Evolutionary conservation across 345 rosid species (phyloP).

Genomic region (Rhizophora mangle): DNA sequence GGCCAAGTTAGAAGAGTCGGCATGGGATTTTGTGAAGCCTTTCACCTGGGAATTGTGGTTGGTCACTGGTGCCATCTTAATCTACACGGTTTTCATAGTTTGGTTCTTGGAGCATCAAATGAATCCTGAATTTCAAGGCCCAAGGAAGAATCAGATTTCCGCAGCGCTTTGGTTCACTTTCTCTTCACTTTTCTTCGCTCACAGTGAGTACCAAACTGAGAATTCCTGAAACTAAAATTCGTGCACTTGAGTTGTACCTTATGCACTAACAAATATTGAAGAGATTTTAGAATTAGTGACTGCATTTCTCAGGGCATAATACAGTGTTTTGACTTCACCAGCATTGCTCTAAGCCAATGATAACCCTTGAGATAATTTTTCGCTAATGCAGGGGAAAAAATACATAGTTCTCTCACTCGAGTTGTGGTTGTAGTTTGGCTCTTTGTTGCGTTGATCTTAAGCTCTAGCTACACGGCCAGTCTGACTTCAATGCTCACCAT

Average conservation of each 20-base stretch:
- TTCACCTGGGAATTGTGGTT: constrained; percentile 50
- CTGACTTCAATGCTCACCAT: constrained; percentile 56
- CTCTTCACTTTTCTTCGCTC: constrained; percentile 54
- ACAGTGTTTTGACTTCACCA: neutral
- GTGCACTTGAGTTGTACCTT: no score
- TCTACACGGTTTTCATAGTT: constrained; percentile 45
- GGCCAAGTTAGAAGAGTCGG: constrained; percentile 12
- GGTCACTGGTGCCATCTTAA: constrained; percentile 34
- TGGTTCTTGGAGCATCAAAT: constrained; percentile 44
- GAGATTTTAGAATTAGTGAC: neutral
- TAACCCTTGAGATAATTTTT: neutral
- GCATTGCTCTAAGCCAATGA: neutral
- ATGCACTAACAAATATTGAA: no score
- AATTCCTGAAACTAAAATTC: neutral
- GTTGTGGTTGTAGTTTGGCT: constrained; percentile 56
- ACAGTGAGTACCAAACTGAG: constrained; percentile 37
- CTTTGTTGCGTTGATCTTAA: constrained; percentile 51
- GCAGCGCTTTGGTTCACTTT: constrained; percentile 47
- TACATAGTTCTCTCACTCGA: constrained; percentile 37
- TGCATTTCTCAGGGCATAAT: neutral
- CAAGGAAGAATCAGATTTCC: constrained; percentile 32
- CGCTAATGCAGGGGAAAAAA: constrained; percentile 40
- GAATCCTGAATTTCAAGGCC: constrained; percentile 41
- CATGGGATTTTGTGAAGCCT: constrained; percentile 50
- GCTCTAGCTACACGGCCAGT: constrained; percentile 59